Evolutionary conservation across 208 protist genomes (phyloP), one percentile per base, ranked within the genome.

Genomic region (Wallacemonas sp.): DNA sequence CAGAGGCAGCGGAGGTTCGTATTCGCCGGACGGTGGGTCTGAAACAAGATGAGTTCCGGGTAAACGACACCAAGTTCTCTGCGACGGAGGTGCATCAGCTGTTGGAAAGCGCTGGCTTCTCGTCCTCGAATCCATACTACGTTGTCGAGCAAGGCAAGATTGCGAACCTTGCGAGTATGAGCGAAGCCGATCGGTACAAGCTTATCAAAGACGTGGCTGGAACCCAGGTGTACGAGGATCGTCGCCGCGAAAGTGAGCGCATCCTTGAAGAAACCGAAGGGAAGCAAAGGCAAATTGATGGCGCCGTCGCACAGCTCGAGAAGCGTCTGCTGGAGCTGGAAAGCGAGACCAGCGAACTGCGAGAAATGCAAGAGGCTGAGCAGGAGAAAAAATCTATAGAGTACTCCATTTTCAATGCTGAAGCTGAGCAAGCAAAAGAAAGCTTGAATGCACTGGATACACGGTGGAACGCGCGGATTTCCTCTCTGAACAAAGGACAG

Each of bases 101-200:
- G 19, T 76, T 99, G 21, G 98, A 99, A 75, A 98, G 87, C 51
- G 98, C 98, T 9, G 98, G 98, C 6, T 99, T 99, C 68, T 99
- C 98, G 21, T 85, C 94, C 8, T 95, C 86, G 31, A 99, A 99
- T 75, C 98, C 98, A 12, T 99, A 99, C 78, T 99, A 99, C 81
- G 99, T 99, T 51, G 98, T 99, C 1, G 98, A 99, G 73, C 99
- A 99, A 84, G 98, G 98, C 34, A 98, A 99, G 62, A 97, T 97
- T 70, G 70, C 84, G 34, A 75, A 75, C n/a, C 74, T 99, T n/a
- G 88, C 97, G 2, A 90, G 83, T 64, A 99, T 99, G 94, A 97
- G 82, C 62, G 98, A 99, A 49, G 72, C 86, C 5, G 93, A 98
- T 17, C 80, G 98, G 8, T 95, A 99, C 15, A 84, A 97, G 30